Conservation (phyloP, 768 basidiomycete species). For the Suillus hirtellus region DNA sequence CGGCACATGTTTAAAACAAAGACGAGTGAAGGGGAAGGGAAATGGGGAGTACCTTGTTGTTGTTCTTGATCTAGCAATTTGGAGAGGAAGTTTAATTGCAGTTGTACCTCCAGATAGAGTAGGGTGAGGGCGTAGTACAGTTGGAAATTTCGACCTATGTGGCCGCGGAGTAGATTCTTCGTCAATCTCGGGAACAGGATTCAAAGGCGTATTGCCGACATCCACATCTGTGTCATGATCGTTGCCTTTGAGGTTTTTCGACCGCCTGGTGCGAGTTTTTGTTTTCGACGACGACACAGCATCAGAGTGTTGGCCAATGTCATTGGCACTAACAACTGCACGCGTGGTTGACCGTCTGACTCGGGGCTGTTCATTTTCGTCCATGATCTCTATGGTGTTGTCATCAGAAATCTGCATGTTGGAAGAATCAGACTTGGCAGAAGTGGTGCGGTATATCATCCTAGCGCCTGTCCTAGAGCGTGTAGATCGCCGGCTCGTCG, state of each 20-base stretch:
- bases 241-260: background rate
- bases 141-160: slow-evolving; percentile 4
- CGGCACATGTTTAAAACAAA: background rate
- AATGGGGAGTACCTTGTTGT: slow-evolving; percentile 18
- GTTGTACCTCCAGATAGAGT: background rate
- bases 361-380: background rate
- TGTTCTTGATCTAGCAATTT: slow-evolving; percentile 18
- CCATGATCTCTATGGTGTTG: background rate
- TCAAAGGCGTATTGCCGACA: background rate
- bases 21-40: background rate
- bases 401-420: slow-evolving; percentile 4
- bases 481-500: slow-evolving; percentile 14
- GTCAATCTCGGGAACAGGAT: slow-evolving; percentile 13
- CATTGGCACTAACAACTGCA: background rate
- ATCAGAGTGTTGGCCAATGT: background rate
- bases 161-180: slow-evolving; percentile 29
- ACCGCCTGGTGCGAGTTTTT: background rate
- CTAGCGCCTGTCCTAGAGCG: slow-evolving; percentile 3
- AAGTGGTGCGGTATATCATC: background rate
- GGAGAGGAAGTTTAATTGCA: slow-evolving; percentile 18
- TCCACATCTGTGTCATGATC: background rate
- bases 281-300: background rate
- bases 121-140: background rate
- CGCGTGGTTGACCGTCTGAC: slow-evolving; percentile 1
- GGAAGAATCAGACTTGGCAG: background rate